Conservation (phyloP, 345 rosid species). For the Raphanus raphanistrum region DNA sequence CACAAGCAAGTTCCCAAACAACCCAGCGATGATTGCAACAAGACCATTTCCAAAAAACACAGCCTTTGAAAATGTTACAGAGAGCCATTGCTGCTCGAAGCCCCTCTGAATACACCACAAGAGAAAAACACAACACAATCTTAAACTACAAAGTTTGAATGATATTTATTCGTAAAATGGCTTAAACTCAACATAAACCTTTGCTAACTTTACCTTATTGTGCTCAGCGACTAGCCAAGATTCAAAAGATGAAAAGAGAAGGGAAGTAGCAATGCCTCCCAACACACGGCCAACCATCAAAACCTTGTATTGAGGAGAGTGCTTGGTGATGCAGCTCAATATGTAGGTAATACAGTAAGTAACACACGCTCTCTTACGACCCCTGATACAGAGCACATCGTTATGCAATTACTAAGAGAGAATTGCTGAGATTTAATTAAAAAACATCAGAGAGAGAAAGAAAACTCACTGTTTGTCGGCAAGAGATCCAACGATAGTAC, state of each 20-base stretch:
- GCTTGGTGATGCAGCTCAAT: conserved; percentile 94
- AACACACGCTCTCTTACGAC: conserved; percentile 89
- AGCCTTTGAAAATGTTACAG: conserved; percentile 92
- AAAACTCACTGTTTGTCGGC: conserved; percentile 88
- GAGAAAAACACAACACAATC: background rate
- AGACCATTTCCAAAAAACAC: conserved; percentile 95
- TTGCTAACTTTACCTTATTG: conserved; percentile 60
- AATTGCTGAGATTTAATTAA: background rate
- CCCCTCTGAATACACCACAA: conserved; percentile 61
- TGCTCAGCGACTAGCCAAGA: conserved; percentile 99
- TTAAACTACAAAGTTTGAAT: background rate
- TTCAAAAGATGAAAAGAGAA: conserved; percentile 89
- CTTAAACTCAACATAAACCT: background rate
- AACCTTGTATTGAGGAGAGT: conserved; percentile 89
- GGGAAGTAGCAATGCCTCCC: conserved; percentile 98
- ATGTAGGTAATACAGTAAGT: conserved; percentile 90
- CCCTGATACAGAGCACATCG: conserved; percentile 52
- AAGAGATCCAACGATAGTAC: conserved; percentile 96
- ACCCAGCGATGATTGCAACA: conserved; percentile 85
- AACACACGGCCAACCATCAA: conserved; percentile 92
- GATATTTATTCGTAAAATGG: background rate
- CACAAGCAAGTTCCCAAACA: conserved; percentile 86
- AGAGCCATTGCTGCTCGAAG: conserved; percentile 93
- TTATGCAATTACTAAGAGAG: conserved; percentile 12
- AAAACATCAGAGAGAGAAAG: conserved; percentile 11